phyloP scores from a whole-genome alignment of 2,329 filamentous ascomycete species.

The Lomentospora prolificans region DNA sequence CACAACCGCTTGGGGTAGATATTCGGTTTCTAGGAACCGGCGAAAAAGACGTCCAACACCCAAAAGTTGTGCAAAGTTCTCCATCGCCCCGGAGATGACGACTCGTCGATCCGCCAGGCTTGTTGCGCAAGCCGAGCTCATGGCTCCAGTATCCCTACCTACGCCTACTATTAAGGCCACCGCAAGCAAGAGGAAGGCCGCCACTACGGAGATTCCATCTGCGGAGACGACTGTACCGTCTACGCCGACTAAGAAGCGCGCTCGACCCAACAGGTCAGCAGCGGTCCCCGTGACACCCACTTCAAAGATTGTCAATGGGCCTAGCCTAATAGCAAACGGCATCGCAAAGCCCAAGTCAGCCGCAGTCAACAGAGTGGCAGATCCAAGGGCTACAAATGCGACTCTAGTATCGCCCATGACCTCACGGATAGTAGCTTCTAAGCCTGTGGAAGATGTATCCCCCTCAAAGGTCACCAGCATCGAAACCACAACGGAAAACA shows the following conservation, averaged over 20 bases:
- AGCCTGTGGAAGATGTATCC: constrained; percentile 16
- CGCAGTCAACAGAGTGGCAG: constrained; percentile 2
- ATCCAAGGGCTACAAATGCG: constrained; percentile 5
- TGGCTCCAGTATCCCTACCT: not conserved
- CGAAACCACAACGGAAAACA: constrained; percentile 52
- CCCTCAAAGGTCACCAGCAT: constrained; percentile 19
- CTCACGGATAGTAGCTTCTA: constrained; percentile 49
- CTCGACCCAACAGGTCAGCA: not conserved
- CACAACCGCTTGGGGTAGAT: not conserved
- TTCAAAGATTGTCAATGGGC: not conserved
- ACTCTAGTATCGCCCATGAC: constrained; percentile 59
- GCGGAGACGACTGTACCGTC: not conserved
- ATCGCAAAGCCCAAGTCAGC: not conserved
- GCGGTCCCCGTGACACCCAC: not conserved
- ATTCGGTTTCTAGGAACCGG: not conserved
- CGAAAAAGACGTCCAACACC: not conserved
- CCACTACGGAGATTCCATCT: not conserved
- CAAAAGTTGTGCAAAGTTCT: not conserved
- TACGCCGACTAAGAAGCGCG: constrained; percentile 2
- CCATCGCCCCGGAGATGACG: not conserved
- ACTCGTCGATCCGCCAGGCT: constrained; percentile 7
- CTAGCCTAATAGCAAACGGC: not conserved
- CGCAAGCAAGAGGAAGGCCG: not conserved
- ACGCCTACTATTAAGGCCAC: not conserved
- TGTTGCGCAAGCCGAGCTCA: constrained; percentile 3